Evolutionary conservation across 768 basidiomycete species (phyloP).

Genomic region (Agrocybe pediades): DNA sequence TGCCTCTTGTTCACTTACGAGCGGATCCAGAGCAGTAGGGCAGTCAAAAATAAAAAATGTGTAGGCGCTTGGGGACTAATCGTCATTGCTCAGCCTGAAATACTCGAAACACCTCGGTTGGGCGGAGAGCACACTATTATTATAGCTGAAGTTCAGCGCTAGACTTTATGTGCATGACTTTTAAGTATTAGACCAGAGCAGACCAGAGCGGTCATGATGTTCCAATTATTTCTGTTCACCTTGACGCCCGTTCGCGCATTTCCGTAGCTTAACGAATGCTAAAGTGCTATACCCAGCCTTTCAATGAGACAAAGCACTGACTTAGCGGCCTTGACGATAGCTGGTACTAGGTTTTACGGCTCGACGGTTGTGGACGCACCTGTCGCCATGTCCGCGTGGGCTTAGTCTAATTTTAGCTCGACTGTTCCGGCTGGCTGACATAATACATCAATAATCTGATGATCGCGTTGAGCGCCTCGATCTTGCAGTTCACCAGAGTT

Average conservation of each 20-base stretch:
- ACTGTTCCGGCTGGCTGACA: neutral
- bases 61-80: neutral
- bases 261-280: neutral
- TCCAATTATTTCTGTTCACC: neutral
- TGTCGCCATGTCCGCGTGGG: neutral
- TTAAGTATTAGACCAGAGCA: too few species aligned
- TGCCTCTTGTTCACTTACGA: too few species aligned
- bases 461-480: neutral
- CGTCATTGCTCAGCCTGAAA: neutral
- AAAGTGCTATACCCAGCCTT: too few species aligned
- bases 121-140: neutral
- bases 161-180: neutral
- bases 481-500: too few species aligned
- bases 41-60: neutral
- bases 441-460: neutral
- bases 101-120: neutral
- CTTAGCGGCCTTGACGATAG: neutral
- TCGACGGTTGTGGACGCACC: neutral
- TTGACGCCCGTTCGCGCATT: neutral
- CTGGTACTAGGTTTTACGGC: too few species aligned
- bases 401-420: too few species aligned
- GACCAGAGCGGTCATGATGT: neutral
- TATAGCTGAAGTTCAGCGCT: neutral
- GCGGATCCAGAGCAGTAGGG: too few species aligned
- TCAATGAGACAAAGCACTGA: too few species aligned